Evolutionary conservation across 345 rosid genomes (phyloP), one percentile per base, ranked within the genome.

Genomic region (Orychophragmus violaceus): DNA sequence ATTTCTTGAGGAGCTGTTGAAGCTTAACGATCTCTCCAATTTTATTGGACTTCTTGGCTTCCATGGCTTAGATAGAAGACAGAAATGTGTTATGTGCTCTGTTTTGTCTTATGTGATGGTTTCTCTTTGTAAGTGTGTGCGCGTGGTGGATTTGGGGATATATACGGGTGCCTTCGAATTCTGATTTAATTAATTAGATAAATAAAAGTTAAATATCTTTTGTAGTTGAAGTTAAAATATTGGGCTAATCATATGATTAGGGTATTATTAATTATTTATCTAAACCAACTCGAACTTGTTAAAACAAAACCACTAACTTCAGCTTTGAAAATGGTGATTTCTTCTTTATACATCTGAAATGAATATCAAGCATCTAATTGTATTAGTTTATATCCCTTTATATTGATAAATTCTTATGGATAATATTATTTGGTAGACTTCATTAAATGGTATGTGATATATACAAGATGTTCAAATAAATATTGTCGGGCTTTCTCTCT

Each of bases 11-110:
- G 61, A 88, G 73, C 67, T 80, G 93, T 49, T 82, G 97, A 78
- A 87, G 96, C 80, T 85, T 85, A 30, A 91, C 98, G 56, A 91
- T 85, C 16, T 91, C 94, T 41, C 85, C 88, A 69, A 91, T 91
- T 78, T 88, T 91, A 85, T 87, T 88, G 49, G 93, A 81, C 78
- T 83, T 88, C 77, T 75, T 86, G 74, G 79, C 69, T 65, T 88
- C 91, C 97, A 90, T 84, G 57, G 70, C 1, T 11, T 21, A 51
- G 44, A 52, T 32, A 37, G 18, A 45, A 53, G 62, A 53, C 36
- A 49, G 37, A 48, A 22, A 21, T 72, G 8, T 14, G 42, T 35
- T 48, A 24, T 19, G 64, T 45, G 27, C 12, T 45, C 7, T 33
- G 56, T 44, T 14, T 32, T 48, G 22, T 58, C 6, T 58, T 68